A percentile compares a stretch with the other conserved stretches of the same genome.
Conservation (phyloP, 1,284 basidiomycete genomes). For the Coniophora puteana region DNA sequence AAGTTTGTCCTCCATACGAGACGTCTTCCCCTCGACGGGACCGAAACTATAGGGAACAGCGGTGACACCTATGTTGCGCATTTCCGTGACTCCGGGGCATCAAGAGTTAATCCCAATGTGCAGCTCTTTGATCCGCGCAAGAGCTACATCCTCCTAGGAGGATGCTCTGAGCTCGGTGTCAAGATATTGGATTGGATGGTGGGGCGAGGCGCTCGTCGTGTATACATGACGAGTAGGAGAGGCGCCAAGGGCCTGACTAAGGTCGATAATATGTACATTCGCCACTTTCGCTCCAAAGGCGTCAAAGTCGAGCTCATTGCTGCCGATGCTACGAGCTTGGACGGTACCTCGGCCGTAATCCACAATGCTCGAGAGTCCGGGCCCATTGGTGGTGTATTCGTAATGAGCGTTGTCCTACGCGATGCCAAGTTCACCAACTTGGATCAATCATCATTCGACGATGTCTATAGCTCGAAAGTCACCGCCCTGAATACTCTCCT, state of each 20-base stretch:
- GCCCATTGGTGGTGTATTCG: constrained; percentile 23
- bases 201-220: constrained; percentile 22
- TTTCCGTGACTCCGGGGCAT: no score
- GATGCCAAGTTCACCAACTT: constrained; percentile 28
- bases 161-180: constrained; percentile 26
- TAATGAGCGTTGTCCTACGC: constrained; percentile 29
- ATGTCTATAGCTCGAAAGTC: constrained; percentile 28
- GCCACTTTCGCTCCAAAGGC: constrained; percentile 15
- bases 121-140: constrained; percentile 29
- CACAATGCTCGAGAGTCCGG: constrained; percentile 15
- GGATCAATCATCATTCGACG: constrained; percentile 27
- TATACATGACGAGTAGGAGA: constrained; percentile 29
- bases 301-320: constrained; percentile 21
- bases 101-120: constrained; percentile 18
- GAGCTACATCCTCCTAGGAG: constrained; percentile 28
- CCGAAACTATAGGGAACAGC: no score
- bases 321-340: constrained; percentile 18
- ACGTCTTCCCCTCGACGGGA: no score
- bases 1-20: no score
- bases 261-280: constrained; percentile 23
- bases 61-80: no score
- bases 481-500: constrained; percentile 21
- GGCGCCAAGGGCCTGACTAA: constrained; percentile 22
- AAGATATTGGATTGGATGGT: constrained; percentile 30
- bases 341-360: constrained; percentile 17